These are phyloP conservation scores for Silene uniflora DNA, from an alignment of 148 eudicot genomes.

Conservation along the genomic window DNA sequence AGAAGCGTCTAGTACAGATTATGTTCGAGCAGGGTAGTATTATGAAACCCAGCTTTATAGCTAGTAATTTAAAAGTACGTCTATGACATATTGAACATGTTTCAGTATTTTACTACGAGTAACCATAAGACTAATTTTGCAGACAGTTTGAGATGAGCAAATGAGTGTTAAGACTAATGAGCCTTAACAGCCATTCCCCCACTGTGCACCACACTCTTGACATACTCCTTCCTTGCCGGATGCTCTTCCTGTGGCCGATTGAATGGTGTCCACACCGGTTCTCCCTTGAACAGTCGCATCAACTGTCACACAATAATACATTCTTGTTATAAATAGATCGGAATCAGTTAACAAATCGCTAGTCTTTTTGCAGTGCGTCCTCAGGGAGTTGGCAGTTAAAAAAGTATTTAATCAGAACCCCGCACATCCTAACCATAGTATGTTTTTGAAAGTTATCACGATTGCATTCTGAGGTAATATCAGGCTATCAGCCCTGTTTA, in stretches of 20 bases:
- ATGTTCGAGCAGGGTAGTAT: too few relatives aligned
- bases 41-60: too few relatives aligned
- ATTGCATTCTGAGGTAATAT: not conserved
- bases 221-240: conserved; percentile 68
- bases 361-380: not conserved
- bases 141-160: not conserved
- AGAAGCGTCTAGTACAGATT: too few relatives aligned
- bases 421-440: not conserved
- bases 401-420: not conserved
- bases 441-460: not conserved
- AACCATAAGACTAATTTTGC: not conserved
- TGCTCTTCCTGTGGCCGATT: conserved; percentile 86
- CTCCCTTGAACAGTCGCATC: conserved; percentile 85
- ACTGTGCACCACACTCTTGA: conserved; percentile 36
- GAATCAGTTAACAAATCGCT: not conserved
- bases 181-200: conserved; percentile 48
- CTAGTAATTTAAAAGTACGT: too few relatives aligned
- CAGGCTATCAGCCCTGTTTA: not conserved
- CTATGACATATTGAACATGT: too few relatives aligned
- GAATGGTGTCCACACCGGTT: conserved; percentile 78
- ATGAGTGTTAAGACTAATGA: conserved; percentile 30
- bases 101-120: too few relatives aligned
- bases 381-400: not conserved
- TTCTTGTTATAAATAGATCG: not conserved
- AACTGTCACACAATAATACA: conserved; percentile 39